Percentiles rank a stretch among this genome's conserved stretches.
phyloP scores from a whole-genome alignment of 129 eudicot species.

The Lactuca saligna region DNA sequence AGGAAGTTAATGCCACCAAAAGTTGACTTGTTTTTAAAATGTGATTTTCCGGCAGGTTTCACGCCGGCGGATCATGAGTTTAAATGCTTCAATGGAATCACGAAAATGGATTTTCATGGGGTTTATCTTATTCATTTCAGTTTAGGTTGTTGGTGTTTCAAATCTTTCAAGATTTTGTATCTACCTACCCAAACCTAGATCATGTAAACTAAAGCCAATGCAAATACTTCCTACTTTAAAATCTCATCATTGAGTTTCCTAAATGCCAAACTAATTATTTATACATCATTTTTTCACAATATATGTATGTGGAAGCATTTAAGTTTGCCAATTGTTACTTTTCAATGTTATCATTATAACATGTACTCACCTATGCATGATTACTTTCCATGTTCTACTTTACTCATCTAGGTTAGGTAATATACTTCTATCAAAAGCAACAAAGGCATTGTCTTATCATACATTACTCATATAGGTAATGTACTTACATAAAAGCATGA shows the following conservation, averaged over 20 bases:
- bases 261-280: too few species aligned
- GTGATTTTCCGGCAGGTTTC: slow-evolving; percentile 37
- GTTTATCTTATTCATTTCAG: background rate
- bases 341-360: background rate
- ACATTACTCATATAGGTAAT: too few species aligned
- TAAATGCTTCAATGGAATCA: background rate
- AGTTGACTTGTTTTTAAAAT: slow-evolving; percentile 20
- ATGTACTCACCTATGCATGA: background rate
- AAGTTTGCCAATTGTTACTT: background rate
- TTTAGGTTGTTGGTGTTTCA: background rate
- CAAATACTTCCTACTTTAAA: too few species aligned
- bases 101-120: slow-evolving; percentile 7
- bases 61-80: slow-evolving; percentile 29
- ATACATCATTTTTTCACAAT: too few species aligned
- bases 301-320: background rate
- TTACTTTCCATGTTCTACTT: background rate
- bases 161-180: background rate
- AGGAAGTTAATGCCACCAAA: slow-evolving; percentile 12
- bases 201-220: too few species aligned
- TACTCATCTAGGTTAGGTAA: background rate
- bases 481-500: too few species aligned
- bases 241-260: too few species aligned
- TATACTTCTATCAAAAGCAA: background rate
- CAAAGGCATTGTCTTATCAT: background rate
- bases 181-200: background rate